Conservation (phyloP, 331 rosid genomes). For the Phaseolus coccineus region DNA sequence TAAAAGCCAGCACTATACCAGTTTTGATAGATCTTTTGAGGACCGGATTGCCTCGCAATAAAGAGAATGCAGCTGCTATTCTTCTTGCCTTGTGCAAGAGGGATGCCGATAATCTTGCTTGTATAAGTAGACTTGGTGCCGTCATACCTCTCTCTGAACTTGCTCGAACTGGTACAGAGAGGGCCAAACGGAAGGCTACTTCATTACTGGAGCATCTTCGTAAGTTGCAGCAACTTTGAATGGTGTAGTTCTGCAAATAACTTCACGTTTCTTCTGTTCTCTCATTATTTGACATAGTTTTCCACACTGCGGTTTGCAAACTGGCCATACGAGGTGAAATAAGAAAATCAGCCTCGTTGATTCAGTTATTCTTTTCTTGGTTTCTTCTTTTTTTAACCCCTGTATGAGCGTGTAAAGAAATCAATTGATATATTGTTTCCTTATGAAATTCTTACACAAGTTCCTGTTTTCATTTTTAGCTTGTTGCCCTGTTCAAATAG, state of each 20-base stretch:
- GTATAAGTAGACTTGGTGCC: constrained; percentile 87
- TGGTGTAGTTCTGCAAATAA: constrained; percentile 44
- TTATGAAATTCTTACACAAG: constrained; percentile 32
- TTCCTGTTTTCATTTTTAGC: constrained; percentile 1
- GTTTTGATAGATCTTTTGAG: constrained; percentile 87
- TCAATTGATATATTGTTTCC: constrained; percentile 46
- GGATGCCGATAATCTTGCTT: constrained; percentile 76
- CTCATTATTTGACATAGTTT: constrained; percentile 55
- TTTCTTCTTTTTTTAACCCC: constrained; percentile 37
- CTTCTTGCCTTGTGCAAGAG: constrained; percentile 87
- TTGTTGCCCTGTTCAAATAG: constrained; percentile 12
- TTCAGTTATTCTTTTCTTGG: constrained; percentile 57
- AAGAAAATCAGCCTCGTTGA: constrained; percentile 60
- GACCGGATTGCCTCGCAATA: constrained; percentile 84
- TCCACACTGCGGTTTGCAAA: constrained; percentile 57
- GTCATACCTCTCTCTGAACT: constrained; percentile 85
- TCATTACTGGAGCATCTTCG: constrained; percentile 90
- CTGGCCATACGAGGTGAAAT: constrained; percentile 66
- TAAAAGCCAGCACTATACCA: constrained; percentile 88
- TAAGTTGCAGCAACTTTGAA: constrained; percentile 66
- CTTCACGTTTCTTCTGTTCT: constrained; percentile 48
- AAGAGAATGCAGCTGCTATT: constrained; percentile 90
- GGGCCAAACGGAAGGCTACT: constrained; percentile 92
- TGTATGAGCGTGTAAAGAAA: constrained; percentile 57
- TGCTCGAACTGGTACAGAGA: constrained; percentile 78